phyloP scores from a whole-genome alignment of 2,329 filamentous ascomycete species.

The Drechslerella dactyloides region DNA sequence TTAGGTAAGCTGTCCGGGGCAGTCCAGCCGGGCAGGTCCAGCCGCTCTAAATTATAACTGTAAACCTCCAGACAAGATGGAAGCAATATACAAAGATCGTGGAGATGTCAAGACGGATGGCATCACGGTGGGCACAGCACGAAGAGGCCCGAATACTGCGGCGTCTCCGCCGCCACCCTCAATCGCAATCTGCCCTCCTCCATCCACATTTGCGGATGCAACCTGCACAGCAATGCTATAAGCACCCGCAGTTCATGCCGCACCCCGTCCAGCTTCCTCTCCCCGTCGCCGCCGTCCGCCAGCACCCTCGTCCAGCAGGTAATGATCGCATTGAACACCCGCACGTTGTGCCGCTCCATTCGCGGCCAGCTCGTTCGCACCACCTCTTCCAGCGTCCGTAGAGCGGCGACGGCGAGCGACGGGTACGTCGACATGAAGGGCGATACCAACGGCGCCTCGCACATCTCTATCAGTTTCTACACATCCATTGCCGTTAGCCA shows the following conservation, averaged over 20 bases:
- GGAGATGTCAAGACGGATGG: too few species aligned
- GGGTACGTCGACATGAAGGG: constrained; percentile 51
- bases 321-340: constrained; percentile 51
- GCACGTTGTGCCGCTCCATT: constrained; percentile 44
- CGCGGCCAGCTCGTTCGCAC: constrained; percentile 52
- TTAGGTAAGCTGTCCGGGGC: too few species aligned
- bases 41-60: too few species aligned
- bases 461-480: constrained; percentile 48
- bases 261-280: constrained; percentile 9
- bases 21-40: too few species aligned
- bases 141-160: too few species aligned
- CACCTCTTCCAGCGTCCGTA: constrained; percentile 33
- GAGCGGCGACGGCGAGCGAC: constrained; percentile 31
- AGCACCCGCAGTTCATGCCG: constrained; percentile 28
- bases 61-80: too few species aligned
- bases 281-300: constrained; percentile 40
- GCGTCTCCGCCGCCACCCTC: too few species aligned
- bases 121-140: too few species aligned
- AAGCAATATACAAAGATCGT: too few species aligned
- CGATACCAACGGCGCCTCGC: constrained; percentile 49
- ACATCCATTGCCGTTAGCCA: neutral
- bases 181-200: constrained; percentile 19
- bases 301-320: constrained; percentile 51
- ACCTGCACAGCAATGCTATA: constrained; percentile 24
- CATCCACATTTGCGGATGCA: constrained; percentile 19